These are phyloP conservation scores for Aureobasidium sp. DNA, from an alignment of 2,329 filamentous ascomycete genomes.

Conservation along the genomic window DNA sequence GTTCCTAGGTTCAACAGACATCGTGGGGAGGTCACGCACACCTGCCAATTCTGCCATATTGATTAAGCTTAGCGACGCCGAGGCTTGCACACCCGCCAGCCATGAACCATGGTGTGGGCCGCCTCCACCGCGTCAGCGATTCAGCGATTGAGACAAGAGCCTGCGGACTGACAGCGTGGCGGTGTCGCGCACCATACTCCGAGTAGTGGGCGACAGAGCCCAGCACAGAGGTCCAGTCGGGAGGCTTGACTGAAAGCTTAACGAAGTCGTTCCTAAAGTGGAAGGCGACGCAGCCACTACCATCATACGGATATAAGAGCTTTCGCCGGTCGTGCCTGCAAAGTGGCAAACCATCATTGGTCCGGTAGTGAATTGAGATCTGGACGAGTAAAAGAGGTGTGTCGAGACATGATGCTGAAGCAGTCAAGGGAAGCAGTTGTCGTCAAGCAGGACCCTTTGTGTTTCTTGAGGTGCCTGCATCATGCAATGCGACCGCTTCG, in stretches of 20 bases:
- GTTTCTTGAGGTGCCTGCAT: neutral
- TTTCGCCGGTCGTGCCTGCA: neutral
- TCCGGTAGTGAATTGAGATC: neutral
- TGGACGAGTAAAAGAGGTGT: neutral
- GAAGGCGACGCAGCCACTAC: neutral
- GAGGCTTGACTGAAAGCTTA: conserved; percentile 7
- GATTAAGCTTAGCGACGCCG: conserved; percentile 1
- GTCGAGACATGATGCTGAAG: neutral
- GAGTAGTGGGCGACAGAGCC: neutral
- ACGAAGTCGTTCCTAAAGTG: neutral
- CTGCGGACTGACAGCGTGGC: conserved; percentile 2
- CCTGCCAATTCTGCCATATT: neutral
- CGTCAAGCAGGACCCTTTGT: neutral
- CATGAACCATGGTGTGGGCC: neutral
- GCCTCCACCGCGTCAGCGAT: neutral
- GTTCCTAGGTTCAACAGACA: neutral
- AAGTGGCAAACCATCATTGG: neutral
- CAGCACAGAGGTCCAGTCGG: neutral
- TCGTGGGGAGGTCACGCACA: neutral
- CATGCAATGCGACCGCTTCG: neutral
- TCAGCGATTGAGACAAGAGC: neutral
- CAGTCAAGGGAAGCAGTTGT: neutral
- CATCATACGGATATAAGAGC: neutral
- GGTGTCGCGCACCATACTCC: no score
- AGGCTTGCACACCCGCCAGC: neutral